These are phyloP conservation scores for Lachnellula willkommii DNA, from an alignment of 2,329 filamentous ascomycete species.

Conservation along the genomic window DNA sequence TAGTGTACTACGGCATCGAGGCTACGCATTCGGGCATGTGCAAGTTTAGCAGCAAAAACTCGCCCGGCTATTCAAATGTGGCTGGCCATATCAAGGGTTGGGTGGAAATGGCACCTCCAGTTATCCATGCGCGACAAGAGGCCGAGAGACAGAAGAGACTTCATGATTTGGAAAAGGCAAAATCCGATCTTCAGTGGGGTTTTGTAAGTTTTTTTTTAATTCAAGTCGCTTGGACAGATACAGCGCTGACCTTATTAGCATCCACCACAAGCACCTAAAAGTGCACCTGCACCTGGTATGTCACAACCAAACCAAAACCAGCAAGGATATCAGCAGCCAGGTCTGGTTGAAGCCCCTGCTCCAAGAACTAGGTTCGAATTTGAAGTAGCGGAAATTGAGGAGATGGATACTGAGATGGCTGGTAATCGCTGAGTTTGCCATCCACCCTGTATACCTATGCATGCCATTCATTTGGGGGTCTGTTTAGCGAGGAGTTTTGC, in stretches of 20 bases:
- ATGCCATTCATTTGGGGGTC: neutral
- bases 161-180: slow-evolving; percentile 1
- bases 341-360: slow-evolving; percentile 14
- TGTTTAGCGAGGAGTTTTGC: neutral
- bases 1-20: slow-evolving; percentile 69
- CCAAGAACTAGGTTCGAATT: slow-evolving; percentile 18
- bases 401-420: slow-evolving; percentile 24
- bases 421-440: slow-evolving; percentile 5
- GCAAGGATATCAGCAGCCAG: slow-evolving; percentile 3
- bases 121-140: slow-evolving; percentile 22
- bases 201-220: slow-evolving; percentile 17
- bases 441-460: slow-evolving; percentile 1
- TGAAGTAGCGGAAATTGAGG: slow-evolving; percentile 24
- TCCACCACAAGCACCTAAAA: slow-evolving; percentile 4
- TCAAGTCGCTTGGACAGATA: neutral
- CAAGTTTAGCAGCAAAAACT: slow-evolving; percentile 59
- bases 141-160: slow-evolving; percentile 22
- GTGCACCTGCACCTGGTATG: slow-evolving; percentile 21
- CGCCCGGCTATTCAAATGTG: slow-evolving; percentile 52
- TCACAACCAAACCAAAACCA: slow-evolving; percentile 2
- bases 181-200: slow-evolving; percentile 20
- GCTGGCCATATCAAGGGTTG: slow-evolving; percentile 29
- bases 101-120: slow-evolving; percentile 20
- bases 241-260: slow-evolving; percentile 2
- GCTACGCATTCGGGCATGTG: slow-evolving; percentile 68